Evolutionary conservation across 306 rosid species (phyloP).

Genomic region (Sindora glabra): DNA sequence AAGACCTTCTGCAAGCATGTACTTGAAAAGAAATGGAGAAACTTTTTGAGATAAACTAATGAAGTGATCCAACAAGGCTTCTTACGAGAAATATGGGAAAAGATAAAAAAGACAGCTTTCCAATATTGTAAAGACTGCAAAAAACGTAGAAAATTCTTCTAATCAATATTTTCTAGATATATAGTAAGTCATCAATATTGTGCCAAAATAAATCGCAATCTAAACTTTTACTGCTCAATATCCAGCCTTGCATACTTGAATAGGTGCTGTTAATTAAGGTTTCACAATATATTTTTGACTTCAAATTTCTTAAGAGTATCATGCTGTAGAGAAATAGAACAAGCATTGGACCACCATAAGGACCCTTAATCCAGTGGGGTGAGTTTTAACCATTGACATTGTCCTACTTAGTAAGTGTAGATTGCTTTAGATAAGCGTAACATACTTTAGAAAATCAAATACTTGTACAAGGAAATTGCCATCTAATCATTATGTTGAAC

Average conservation of each 20-base stretch:
- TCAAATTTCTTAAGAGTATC: slow-evolving; percentile 3
- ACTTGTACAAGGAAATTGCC: slow-evolving; percentile 99
- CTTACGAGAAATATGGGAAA: slow-evolving; percentile 98
- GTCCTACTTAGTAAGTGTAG: slow-evolving; percentile 48
- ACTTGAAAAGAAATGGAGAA: slow-evolving; percentile 32
- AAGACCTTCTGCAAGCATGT: slow-evolving; percentile 98
- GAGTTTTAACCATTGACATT: slow-evolving; percentile 69
- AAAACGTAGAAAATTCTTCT: slow-evolving; percentile 15
- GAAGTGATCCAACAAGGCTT: slow-evolving; percentile 17
- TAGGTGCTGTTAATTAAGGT: slow-evolving; percentile 78
- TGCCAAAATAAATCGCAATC: slow-evolving; percentile 11
- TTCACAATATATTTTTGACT: slow-evolving; percentile 22
- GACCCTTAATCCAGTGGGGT: slow-evolving; percentile 62
- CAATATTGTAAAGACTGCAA: slow-evolving; percentile 95
- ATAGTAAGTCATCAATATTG: slow-evolving; percentile 10
- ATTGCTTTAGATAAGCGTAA: neutral
- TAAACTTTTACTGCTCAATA: slow-evolving; percentile 75
- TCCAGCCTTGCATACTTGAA: slow-evolving; percentile 99
- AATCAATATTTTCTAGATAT: slow-evolving; percentile 19
- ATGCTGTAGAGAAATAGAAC: slow-evolving; percentile 9
- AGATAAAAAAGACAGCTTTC: slow-evolving; percentile 98
- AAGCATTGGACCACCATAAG: slow-evolving; percentile 55
- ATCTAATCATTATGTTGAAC: slow-evolving; percentile 48
- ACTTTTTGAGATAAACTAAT: neutral
- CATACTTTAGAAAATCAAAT: slow-evolving; percentile 21